phyloP scores from a whole-genome alignment of 208 protist species.

The Acanthamoeba lenticulata region DNA sequence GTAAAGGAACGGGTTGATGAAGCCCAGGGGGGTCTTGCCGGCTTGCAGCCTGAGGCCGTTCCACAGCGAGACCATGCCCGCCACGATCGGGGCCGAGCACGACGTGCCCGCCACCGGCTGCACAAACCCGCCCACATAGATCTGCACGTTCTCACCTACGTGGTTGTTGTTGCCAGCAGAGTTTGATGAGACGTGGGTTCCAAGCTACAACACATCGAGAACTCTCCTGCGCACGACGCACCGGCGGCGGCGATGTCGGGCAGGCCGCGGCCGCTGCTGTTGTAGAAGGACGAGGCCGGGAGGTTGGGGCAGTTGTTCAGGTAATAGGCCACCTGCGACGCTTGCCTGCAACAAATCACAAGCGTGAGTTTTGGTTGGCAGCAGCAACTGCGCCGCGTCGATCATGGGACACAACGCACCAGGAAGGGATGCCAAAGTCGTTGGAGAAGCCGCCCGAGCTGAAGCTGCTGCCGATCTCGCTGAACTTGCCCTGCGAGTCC shows the following conservation, averaged over 20 bases:
- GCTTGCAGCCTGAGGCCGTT: slow-evolving; percentile 40
- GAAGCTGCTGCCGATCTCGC: slow-evolving; percentile 25
- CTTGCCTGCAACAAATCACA: neutral
- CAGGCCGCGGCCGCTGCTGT: slow-evolving; percentile 3
- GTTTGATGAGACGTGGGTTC: neutral
- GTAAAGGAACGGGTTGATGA: slow-evolving; percentile 86
- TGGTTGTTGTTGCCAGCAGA: neutral
- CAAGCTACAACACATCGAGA: too few species aligned
- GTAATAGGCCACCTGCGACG: neutral
- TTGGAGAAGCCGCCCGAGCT: slow-evolving; percentile 58
- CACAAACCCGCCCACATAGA: neutral
- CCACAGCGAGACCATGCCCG: slow-evolving; percentile 46
- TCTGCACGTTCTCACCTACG: slow-evolving; percentile 43
- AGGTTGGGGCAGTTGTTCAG: slow-evolving; percentile 65
- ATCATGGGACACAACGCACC: neutral
- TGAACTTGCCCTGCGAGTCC: neutral
- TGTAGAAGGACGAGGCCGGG: slow-evolving; percentile 39
- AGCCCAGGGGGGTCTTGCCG: slow-evolving; percentile 80
- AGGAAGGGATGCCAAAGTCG: slow-evolving; percentile 57
- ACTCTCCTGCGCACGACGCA: neutral
- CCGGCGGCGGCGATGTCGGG: slow-evolving; percentile 55
- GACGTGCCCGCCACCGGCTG: slow-evolving; percentile 39
- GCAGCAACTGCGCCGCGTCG: neutral
- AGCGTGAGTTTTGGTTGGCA: neutral
- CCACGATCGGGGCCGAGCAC: slow-evolving; percentile 47